phyloP scores from a whole-genome alignment of 2,329 filamentous ascomycete genomes.

The Colletotrichum destructivum region DNA sequence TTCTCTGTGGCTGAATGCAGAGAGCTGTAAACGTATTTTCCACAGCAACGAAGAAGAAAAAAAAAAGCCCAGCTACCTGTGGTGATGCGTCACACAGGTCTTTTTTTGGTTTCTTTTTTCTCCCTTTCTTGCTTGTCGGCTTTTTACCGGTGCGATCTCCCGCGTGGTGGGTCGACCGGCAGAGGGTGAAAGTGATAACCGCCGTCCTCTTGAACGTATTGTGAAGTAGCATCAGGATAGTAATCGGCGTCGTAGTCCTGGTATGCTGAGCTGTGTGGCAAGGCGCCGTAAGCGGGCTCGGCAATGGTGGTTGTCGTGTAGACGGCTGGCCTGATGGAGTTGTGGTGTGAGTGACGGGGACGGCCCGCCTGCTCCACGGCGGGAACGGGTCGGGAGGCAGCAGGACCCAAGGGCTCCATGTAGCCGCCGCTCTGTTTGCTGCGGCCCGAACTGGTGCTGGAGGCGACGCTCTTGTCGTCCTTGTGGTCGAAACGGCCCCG shows the following conservation, averaged over 20 bases:
- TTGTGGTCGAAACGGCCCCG: slow-evolving; percentile 54
- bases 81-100: slow-evolving; percentile 35
- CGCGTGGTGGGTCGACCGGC: slow-evolving; percentile 17
- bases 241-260: slow-evolving; percentile 47
- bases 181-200: slow-evolving; percentile 56
- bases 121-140: slow-evolving; percentile 1
- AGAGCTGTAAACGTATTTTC: slow-evolving; percentile 36
- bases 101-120: not conserved
- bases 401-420: slow-evolving; percentile 39
- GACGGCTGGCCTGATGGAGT: slow-evolving; percentile 24
- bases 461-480: slow-evolving; percentile 48
- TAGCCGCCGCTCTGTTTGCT: slow-evolving; percentile 51
- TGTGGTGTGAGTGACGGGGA: slow-evolving; percentile 11
- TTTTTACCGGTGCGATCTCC: slow-evolving; percentile 24
- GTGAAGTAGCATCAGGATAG: slow-evolving; percentile 46
- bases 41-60: not conserved
- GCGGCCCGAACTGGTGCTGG: slow-evolving; percentile 35
- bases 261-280: slow-evolving; percentile 49
- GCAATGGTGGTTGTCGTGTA: slow-evolving; percentile 20
- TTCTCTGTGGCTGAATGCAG: slow-evolving; percentile 38
- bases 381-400: slow-evolving; percentile 19
- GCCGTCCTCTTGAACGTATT: slow-evolving; percentile 50
- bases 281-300: slow-evolving; percentile 46
- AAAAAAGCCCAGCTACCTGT: slow-evolving; percentile 10
- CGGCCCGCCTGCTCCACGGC: slow-evolving; percentile 9